Evolutionary conservation across 176 grass and related monocot species (phyloP).

Genomic region (Cocos nucifera): DNA sequence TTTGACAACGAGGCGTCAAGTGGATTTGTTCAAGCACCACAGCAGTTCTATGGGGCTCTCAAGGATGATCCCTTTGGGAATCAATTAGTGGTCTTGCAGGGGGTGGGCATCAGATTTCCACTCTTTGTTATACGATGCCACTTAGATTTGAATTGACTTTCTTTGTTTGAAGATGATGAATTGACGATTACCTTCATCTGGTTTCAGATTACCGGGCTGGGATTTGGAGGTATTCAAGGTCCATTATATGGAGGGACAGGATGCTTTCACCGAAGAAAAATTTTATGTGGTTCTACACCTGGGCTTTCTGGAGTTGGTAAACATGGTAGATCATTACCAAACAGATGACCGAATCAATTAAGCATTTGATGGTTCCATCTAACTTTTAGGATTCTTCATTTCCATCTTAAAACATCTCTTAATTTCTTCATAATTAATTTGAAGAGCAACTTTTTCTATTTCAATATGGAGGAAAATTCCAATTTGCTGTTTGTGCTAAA

Average conservation of each 20-base stretch:
- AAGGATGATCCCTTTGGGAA: slow-evolving; percentile 59
- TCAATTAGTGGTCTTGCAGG: not conserved
- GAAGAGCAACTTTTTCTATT: too few relatives aligned
- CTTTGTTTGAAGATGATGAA: not conserved
- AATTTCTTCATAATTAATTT: too few relatives aligned
- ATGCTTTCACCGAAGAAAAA: slow-evolving; percentile 52
- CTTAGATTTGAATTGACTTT: not conserved
- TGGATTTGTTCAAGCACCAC: slow-evolving; percentile 39
- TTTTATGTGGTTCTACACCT: slow-evolving; percentile 27
- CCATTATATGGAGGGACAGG: slow-evolving; percentile 25
- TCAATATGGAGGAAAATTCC: too few relatives aligned
- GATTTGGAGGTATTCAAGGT: slow-evolving; percentile 26
- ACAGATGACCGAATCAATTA: too few relatives aligned
- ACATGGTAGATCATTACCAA: not conserved
- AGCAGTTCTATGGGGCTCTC: slow-evolving; percentile 28
- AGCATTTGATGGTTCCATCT: too few relatives aligned
- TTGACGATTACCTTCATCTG: not conserved
- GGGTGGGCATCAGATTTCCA: not conserved
- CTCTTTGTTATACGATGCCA: too few relatives aligned
- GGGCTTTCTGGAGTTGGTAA: not conserved
- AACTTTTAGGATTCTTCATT: too few relatives aligned
- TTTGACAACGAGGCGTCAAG: slow-evolving; percentile 18
- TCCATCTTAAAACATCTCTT: too few relatives aligned
- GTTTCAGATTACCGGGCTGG: not conserved
- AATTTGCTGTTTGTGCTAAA: too few relatives aligned